phyloP scores from a whole-genome alignment of 352 stramenopile genomes.

The Globisporangium echinulatum region DNA sequence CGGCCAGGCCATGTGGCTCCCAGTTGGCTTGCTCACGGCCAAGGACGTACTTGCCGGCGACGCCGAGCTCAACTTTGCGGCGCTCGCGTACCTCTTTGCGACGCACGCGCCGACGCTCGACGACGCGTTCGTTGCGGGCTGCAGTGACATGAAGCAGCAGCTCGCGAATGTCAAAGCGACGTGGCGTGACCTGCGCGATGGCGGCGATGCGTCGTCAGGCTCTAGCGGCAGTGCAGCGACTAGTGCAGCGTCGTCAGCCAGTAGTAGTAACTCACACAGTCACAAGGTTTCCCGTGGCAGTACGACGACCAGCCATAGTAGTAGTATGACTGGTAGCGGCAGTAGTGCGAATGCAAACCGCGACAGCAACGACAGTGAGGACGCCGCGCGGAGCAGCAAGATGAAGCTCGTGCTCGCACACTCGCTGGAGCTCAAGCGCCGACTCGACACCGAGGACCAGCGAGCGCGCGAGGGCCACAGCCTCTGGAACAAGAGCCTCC shows the following conservation, averaged over 20 bases:
- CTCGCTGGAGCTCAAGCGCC: slow-evolving; percentile 65
- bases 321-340: neutral
- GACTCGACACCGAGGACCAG: slow-evolving; percentile 47
- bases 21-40: slow-evolving; percentile 42
- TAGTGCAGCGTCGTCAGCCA: too few relatives aligned
- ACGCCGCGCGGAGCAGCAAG: slow-evolving; percentile 33
- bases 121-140: slow-evolving; percentile 38
- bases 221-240: neutral
- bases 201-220: neutral
- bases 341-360: neutral
- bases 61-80: slow-evolving; percentile 71
- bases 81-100: slow-evolving; percentile 61
- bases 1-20: slow-evolving; percentile 67
- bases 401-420: slow-evolving; percentile 71
- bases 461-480: slow-evolving; percentile 57
- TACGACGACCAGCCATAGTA: too few relatives aligned
- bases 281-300: too few relatives aligned
- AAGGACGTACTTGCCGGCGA: slow-evolving; percentile 70
- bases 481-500: slow-evolving; percentile 61
- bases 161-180: slow-evolving; percentile 44
- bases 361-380: slow-evolving; percentile 7
- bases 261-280: too few relatives aligned
- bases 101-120: slow-evolving; percentile 53
- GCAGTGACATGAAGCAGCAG: slow-evolving; percentile 47
- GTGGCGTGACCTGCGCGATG: slow-evolving; percentile 59